These are phyloP conservation scores for Sindora glabra DNA, from an alignment of 306 rosid genomes.

Conservation along the genomic window DNA sequence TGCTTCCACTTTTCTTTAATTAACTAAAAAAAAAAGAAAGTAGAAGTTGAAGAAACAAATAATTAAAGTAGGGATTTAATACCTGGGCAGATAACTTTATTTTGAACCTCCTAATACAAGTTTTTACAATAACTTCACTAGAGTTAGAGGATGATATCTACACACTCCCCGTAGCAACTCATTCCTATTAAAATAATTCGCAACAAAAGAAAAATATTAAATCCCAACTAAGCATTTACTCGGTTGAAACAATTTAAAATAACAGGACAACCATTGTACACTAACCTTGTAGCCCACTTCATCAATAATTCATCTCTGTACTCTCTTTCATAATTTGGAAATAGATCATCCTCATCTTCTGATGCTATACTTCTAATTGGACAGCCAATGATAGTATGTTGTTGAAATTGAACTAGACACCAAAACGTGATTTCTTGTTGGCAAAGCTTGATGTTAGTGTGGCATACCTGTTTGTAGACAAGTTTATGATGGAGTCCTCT, in stretches of 20 bases:
- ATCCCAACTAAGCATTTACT: conserved; percentile 21
- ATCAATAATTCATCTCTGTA: conserved; percentile 48
- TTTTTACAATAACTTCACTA: too few relatives aligned
- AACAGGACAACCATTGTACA: conserved; percentile 21
- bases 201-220: conserved; percentile 23
- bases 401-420: conserved; percentile 21
- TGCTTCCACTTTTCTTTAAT: too few relatives aligned
- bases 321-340: conserved; percentile 49
- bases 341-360: conserved; percentile 72
- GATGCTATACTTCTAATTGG: conserved; percentile 80
- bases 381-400: conserved; percentile 68
- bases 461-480: conserved; percentile 86
- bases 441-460: too few relatives aligned
- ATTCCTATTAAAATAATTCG: conserved; percentile 48
- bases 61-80: too few relatives aligned
- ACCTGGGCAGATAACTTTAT: too few relatives aligned
- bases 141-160: conserved; percentile 63
- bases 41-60: too few relatives aligned
- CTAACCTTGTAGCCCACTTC: conserved; percentile 95
- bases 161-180: conserved; percentile 79
- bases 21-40: too few relatives aligned
- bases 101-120: too few relatives aligned
- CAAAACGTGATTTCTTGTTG: too few relatives aligned
- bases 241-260: conserved; percentile 4
- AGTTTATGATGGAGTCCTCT: conserved; percentile 92